phyloP scores from a whole-genome alignment of 768 basidiomycete genomes.

The Candolleomyces eurysporus region DNA sequence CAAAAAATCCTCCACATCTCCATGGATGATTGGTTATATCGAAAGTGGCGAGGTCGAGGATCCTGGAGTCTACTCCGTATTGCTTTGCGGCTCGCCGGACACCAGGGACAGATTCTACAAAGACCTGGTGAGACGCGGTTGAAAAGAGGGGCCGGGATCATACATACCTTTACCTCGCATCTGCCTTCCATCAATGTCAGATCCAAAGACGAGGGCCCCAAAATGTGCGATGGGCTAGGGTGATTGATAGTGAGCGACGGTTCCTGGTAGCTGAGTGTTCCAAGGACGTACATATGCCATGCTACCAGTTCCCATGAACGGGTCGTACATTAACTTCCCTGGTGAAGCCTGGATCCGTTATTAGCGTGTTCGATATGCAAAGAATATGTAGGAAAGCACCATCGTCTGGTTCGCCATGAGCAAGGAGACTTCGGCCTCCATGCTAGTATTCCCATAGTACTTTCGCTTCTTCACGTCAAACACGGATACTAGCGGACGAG shows the following conservation, averaged over 20 bases:
- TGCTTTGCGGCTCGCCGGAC: constrained; percentile 79
- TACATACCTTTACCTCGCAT: constrained; percentile 86
- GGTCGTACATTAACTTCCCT: constrained; percentile 93
- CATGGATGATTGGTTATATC: constrained; percentile 91
- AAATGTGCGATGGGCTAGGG: constrained; percentile 81
- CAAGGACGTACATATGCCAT: constrained; percentile 70
- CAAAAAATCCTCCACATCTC: constrained; percentile 86
- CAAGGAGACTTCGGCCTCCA: constrained; percentile 95
- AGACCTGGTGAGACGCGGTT: constrained; percentile 11
- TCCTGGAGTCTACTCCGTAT: constrained; percentile 70
- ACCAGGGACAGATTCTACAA: constrained; percentile 51
- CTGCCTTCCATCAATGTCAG: constrained; percentile 96
- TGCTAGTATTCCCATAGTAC: constrained; percentile 95
- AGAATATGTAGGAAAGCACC: constrained; percentile 36
- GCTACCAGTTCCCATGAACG: constrained; percentile 92
- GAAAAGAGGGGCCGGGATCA: not conserved
- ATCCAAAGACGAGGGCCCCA: constrained; percentile 84
- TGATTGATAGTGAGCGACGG: not conserved
- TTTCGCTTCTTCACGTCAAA: constrained; percentile 89
- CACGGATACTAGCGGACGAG: constrained; percentile 61
- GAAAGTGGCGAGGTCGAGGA: constrained; percentile 87
- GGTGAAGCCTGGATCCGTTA: constrained; percentile 60
- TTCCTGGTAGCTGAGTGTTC: not conserved
- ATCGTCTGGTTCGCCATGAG: constrained; percentile 96
- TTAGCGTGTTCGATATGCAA: not conserved